Evolutionary conservation across 2,329 filamentous ascomycete genomes (phyloP).

Genomic region (Pseudocercospora eumusae): DNA sequence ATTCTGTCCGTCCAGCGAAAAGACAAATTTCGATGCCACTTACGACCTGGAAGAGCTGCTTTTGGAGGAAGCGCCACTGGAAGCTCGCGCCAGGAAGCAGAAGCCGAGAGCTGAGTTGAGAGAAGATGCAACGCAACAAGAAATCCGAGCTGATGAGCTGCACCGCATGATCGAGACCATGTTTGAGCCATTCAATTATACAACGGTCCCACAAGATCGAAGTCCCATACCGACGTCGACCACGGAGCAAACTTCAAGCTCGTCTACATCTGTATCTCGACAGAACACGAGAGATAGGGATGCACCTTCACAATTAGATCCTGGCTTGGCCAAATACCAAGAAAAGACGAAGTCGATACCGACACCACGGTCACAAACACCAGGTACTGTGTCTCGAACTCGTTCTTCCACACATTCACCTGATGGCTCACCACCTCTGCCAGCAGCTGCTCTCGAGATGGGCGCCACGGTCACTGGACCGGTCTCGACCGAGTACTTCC

Average conservation of each 20-base stretch:
- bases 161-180: constrained; percentile 92
- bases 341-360: constrained; percentile 33
- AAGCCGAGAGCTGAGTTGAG: constrained; percentile 90
- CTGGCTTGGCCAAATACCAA: constrained; percentile 16
- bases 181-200: constrained; percentile 96
- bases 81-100: constrained; percentile 87
- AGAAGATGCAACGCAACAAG: constrained; percentile 90
- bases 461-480: constrained; percentile 21
- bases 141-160: constrained; percentile 90
- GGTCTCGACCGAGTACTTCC: constrained; percentile 33
- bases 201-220: constrained; percentile 73
- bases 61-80: constrained; percentile 89
- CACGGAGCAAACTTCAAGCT: constrained; percentile 12
- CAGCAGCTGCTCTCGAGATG: constrained; percentile 29
- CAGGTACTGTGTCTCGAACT: constrained; percentile 42
- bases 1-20: constrained; percentile 90
- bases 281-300: constrained; percentile 26
- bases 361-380: constrained; percentile 42
- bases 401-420: constrained; percentile 51
- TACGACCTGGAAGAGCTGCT: constrained; percentile 95
- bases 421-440: constrained; percentile 51
- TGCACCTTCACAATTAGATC: background rate
- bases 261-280: constrained; percentile 14
- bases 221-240: constrained; percentile 25
- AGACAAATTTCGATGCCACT: constrained; percentile 98